Base-by-base conservation (phyloP, 768 basidiomycete species). In the Hortiboletus campestris region DNA sequence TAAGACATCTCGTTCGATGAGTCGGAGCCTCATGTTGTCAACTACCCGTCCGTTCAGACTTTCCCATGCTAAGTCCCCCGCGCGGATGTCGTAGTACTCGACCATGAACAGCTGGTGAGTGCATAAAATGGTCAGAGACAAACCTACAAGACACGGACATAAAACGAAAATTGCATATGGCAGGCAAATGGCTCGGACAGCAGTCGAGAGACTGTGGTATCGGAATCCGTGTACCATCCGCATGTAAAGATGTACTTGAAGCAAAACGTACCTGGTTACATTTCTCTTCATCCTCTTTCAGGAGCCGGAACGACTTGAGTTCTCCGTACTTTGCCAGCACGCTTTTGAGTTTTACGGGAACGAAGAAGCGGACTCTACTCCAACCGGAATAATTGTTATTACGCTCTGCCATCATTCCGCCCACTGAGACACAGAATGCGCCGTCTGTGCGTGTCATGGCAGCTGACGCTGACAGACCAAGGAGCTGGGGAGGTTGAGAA, bases 71-170 rank as follows among this genome's bases (percentile, higher is more conserved):
- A 66, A 62, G 38, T 76, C 71, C 7, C 86, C 83, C 38, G 79
- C 78, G 25, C 86, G 78, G 28, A 82, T 75, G 63, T 91, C 88
- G 64, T 78, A 86, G 66, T 81, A 93, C 59, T 90, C 88, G 49
- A 85, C 80, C 39, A 71, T 72, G 68, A 84, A 89, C 29, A 78
- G 69, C 69, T 78, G 56, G 6, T 35, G 28, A 48, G 47, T 11
- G 55, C 42, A 53, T 28, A 53, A 61, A 42, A 13, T 19, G 13
- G 63, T 71, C 28, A 69, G 65, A 57, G 17, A 10, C 17, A 36
- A 50, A 46, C 34, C 31, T 44, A 51, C 25, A 28, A 29, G n/a
- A 51, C 6, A 45, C 31, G 48, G 14, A 53, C 49, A 53, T 25
- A 35, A 45, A 42, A 49, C 19, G 29, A 42, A 55, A 35, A 47